Percentiles rank a stretch among this genome's conserved stretches.
These are phyloP conservation scores for Graphilbum fragrans DNA, from an alignment of 2,329 filamentous ascomycete genomes.

Conservation along the genomic window DNA sequence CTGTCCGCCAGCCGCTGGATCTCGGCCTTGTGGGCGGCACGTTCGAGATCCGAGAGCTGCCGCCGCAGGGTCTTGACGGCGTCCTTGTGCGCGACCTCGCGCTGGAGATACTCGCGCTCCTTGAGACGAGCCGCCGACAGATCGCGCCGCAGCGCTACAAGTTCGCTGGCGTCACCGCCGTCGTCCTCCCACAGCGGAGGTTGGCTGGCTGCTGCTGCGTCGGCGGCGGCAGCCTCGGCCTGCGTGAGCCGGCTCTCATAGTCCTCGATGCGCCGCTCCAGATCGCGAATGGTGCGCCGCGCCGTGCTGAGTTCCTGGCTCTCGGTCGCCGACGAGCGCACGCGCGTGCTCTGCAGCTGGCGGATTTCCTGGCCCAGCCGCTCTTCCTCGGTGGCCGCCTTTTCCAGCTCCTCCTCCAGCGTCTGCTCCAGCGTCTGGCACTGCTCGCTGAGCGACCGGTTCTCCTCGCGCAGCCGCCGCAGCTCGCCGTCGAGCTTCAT, in stretches of 20 bases:
- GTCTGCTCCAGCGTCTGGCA: conserved; percentile 48
- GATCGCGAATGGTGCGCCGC: conserved; percentile 49
- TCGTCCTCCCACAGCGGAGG: conserved; percentile 17
- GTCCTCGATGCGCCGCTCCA: conserved; percentile 49
- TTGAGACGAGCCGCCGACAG: conserved; percentile 52
- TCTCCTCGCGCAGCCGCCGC: conserved; percentile 53
- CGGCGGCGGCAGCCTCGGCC: conserved; percentile 24
- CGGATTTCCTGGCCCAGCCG: conserved; percentile 43
- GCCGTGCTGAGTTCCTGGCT: conserved; percentile 43
- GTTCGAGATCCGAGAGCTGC: conserved; percentile 54
- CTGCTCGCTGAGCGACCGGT: conserved; percentile 41
- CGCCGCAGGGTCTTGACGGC: conserved; percentile 50
- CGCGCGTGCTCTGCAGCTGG: conserved; percentile 32
- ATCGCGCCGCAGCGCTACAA: conserved; percentile 50
- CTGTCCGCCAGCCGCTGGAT: conserved; percentile 32
- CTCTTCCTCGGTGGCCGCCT: conserved; percentile 53
- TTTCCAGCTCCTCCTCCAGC: conserved; percentile 53
- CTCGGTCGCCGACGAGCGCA: conserved; percentile 29
- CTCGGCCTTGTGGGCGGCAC: conserved; percentile 51
- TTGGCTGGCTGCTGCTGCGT: conserved; percentile 15
- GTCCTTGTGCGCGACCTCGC: conserved; percentile 53
- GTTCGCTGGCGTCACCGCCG: conserved; percentile 34
- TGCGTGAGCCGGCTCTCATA: conserved; percentile 16
- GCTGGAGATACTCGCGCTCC: conserved; percentile 51
- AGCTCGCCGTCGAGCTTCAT: conserved; percentile 56